Evolutionary conservation across 2,329 filamentous ascomycete genomes (phyloP), one percentile per base, ranked within the genome.

Genomic region (Esteya vermicola): DNA sequence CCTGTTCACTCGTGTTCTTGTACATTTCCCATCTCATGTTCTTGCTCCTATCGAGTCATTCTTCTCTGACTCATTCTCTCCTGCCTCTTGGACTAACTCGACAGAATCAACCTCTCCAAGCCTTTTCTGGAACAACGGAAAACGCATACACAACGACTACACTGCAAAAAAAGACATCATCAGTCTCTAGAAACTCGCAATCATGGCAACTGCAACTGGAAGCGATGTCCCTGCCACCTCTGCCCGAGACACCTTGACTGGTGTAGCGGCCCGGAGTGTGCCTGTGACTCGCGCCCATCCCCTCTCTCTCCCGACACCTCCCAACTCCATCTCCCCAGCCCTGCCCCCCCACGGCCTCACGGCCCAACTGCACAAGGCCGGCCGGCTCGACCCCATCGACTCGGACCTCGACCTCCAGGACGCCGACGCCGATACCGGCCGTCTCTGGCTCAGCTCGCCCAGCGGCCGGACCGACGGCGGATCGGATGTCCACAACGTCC

Each of bases 271-370:
- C 61, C 67, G 68, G 65, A 72, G 70, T 53, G 70, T 75, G 59
- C 64, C 71, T 69, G 67, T 73, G 70, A 72, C 72, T 64, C 67
- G 62, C 62, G 60, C 63, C 64, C 67, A 71, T 52, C 67, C 75
- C 57, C 75, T 91, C 54, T 83, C 81, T 58, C 76, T 94, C 54
- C 85, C 83, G 47, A 95, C 89, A 58, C 89, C 89, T 56, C 89
- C 89, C 45, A 93, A 89, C 67, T 95, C 88, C 61, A 86, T 95
- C 58, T 95, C 88, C 46, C 89, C 89, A 36, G 80, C 76, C 51
- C 71, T 95, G 50, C 78, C 81, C 52, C 84, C 88, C 44, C 84
- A 89, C 53, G 81, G 81, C 53, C 75, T 82, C 56, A 82, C 81
- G 59, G 71, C 75, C 47, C 78, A 78, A 56, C 67, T 76, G 49